These are phyloP conservation scores for Oryza glaberrima DNA, from an alignment of 176 grass and related monocot genomes.

Conservation along the genomic window DNA sequence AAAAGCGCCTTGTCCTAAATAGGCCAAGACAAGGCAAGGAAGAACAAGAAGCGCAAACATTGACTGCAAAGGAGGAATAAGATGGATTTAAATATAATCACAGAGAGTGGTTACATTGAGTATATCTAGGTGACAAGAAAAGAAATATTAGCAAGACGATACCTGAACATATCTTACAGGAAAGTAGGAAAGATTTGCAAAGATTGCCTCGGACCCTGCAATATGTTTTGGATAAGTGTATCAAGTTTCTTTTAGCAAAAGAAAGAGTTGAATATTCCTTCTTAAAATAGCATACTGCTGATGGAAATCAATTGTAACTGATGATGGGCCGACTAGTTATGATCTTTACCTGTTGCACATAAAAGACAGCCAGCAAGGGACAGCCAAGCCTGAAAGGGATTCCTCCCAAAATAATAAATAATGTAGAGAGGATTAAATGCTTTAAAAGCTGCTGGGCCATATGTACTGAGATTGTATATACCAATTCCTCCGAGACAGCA, in stretches of 20 bases:
- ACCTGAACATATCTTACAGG: conserved; percentile 96
- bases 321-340: conserved; percentile 7
- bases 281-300: conserved; percentile 1
- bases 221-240: conserved; percentile 41
- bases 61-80: conserved; percentile 62
- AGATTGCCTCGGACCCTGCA: conserved; percentile 95
- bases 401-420: conserved; percentile 85
- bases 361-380: conserved; percentile 89
- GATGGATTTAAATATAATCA: conserved; percentile 6
- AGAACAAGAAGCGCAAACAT: conserved; percentile 91
- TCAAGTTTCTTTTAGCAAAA: conserved; percentile 17
- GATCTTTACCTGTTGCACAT: conserved; percentile 76
- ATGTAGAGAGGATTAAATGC: conserved; percentile 92
- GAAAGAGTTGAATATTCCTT: conserved; percentile 10
- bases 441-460: conserved; percentile 67
- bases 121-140: neutral
- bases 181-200: conserved; percentile 97
- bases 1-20: conserved; percentile 95
- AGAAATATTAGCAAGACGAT: conserved; percentile 34
- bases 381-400: conserved; percentile 80
- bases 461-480: conserved; percentile 84
- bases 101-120: neutral
- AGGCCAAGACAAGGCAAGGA: conserved; percentile 89
- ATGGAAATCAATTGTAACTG: conserved; percentile 10
- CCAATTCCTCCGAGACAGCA: conserved; percentile 84